Evolutionary conservation across 768 basidiomycete genomes (phyloP).

Genomic region (Auriscalpium orientale): DNA sequence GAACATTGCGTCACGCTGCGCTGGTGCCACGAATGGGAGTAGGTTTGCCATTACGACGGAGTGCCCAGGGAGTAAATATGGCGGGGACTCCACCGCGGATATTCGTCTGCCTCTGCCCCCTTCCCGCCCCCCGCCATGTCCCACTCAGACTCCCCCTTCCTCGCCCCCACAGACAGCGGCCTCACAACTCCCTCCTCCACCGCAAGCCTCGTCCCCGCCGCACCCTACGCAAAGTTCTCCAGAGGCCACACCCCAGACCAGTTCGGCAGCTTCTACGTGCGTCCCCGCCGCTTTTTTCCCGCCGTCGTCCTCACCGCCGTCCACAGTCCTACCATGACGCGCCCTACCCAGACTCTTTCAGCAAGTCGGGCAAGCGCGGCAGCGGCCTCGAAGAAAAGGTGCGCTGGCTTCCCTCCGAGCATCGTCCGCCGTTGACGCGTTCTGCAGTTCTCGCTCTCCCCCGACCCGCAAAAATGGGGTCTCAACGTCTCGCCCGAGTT

Average conservation of each 20-base stretch:
- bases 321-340: neutral
- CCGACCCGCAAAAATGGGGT: conserved; percentile 64
- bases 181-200: neutral
- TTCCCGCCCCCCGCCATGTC: neutral
- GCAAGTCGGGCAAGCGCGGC: neutral
- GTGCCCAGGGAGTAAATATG: neutral
- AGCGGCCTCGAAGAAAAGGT: neutral
- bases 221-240: neutral
- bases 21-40: neutral
- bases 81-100: neutral
- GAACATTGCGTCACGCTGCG: too few species aligned
- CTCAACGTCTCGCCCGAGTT: conserved; percentile 45
- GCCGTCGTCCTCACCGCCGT: neutral
- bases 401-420: neutral
- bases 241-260: neutral
- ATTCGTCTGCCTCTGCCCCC: neutral
- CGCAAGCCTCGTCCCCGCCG: neutral
- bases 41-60: too few species aligned
- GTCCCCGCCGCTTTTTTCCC: neutral
- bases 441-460: conserved; percentile 50
- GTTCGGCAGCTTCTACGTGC: neutral
- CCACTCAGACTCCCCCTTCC: neutral
- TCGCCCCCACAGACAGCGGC: neutral
- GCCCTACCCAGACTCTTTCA: neutral
- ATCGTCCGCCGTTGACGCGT: neutral